Evolutionary conservation across 495 filamentous ascomycete species (phyloP).

Genomic region (Aspergillus nidulans): DNA sequence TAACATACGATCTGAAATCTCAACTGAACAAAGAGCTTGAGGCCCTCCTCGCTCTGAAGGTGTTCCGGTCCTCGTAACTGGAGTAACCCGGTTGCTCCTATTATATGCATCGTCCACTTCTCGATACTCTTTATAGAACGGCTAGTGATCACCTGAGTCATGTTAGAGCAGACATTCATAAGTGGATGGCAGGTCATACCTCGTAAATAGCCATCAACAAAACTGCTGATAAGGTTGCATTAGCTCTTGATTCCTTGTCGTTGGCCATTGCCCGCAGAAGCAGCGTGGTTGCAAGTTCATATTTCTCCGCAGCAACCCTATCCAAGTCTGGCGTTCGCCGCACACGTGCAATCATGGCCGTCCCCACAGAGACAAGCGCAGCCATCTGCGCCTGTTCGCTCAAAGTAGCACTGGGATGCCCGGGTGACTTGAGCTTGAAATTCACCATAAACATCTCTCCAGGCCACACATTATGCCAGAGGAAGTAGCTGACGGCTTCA

Average conservation of each 20-base stretch:
- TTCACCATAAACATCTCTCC: slow-evolving; percentile 31
- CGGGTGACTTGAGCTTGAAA: slow-evolving; percentile 22
- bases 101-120: slow-evolving; percentile 57
- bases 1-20: slow-evolving; percentile 43
- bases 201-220: slow-evolving; percentile 52
- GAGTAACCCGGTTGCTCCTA: slow-evolving; percentile 54
- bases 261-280: slow-evolving; percentile 51
- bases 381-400: slow-evolving; percentile 38
- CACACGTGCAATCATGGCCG: slow-evolving; percentile 47
- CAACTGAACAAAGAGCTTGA: slow-evolving; percentile 54
- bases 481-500: slow-evolving; percentile 42
- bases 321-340: slow-evolving; percentile 30
- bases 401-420: slow-evolving; percentile 13
- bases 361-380: slow-evolving; percentile 46
- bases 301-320: slow-evolving; percentile 40
- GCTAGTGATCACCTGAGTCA: slow-evolving; percentile 44
- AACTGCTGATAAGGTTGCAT: slow-evolving; percentile 58
- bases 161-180: slow-evolving; percentile 4
- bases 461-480: slow-evolving; percentile 36
- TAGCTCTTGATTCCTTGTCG: slow-evolving; percentile 51
- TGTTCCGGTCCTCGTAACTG: slow-evolving; percentile 53
- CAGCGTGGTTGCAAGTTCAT: slow-evolving; percentile 43
- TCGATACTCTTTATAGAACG: slow-evolving; percentile 39
- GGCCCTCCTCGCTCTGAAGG: slow-evolving; percentile 50
- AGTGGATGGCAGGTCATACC: slow-evolving; percentile 27